These are phyloP conservation scores for Ramularia endophylla DNA, from an alignment of 2,329 filamentous ascomycete genomes.

Conservation along the genomic window DNA sequence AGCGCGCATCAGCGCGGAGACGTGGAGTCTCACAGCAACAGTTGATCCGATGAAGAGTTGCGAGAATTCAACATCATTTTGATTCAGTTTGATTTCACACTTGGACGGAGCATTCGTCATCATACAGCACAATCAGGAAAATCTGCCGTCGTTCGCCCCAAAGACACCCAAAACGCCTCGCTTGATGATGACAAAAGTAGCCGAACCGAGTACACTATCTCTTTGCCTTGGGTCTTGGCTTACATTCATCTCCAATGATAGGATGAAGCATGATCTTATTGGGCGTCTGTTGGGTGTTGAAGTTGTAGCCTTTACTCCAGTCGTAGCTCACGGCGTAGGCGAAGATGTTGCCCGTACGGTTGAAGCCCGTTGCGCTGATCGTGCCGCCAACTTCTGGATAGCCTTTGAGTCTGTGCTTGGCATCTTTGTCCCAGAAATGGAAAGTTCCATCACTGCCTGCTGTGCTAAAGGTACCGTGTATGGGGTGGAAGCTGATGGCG, in stretches of 20 bases:
- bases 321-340: constrained; percentile 81
- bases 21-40: no score
- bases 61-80: neutral
- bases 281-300: constrained; percentile 60
- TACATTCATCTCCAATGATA: constrained; percentile 44
- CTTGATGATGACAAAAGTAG: constrained; percentile 2
- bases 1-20: no score
- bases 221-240: constrained; percentile 40
- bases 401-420: constrained; percentile 55
- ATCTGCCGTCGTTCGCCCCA: neutral
- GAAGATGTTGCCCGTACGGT: constrained; percentile 63
- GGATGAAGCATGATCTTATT: constrained; percentile 49
- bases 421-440: constrained; percentile 79
- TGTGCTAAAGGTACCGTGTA: constrained; percentile 97
- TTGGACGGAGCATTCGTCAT: constrained; percentile 1
- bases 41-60: no score
- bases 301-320: constrained; percentile 93
- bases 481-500: constrained; percentile 94
- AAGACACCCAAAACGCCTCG: constrained; percentile 3
- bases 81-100: no score
- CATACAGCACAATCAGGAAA: constrained; percentile 2
- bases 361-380: constrained; percentile 90
- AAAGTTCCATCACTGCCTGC: constrained; percentile 94
- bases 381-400: constrained; percentile 61
- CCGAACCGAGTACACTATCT: no score